These are phyloP conservation scores for Yamadazyma spencermartinsiae DNA, from an alignment of 1,139 yeast species.

Conservation along the genomic window DNA sequence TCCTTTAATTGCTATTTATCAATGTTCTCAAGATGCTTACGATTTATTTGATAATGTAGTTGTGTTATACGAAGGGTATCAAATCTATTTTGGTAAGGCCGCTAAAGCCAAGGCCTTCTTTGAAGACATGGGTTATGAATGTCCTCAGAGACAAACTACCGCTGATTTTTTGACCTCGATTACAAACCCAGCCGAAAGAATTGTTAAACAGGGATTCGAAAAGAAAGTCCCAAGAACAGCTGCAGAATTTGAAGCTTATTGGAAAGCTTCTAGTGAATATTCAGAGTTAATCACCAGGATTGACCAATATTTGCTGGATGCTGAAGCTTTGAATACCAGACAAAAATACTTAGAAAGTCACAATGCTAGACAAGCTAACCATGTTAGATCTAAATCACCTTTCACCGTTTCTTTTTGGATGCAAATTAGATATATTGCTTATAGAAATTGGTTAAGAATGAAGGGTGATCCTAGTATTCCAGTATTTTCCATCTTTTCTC, in stretches of 20 bases:
- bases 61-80: conserved; percentile 75
- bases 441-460: conserved; percentile 63
- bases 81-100: conserved; percentile 70
- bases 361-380: conserved; percentile 57
- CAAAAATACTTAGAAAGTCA: conserved; percentile 48
- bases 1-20: conserved; percentile 77
- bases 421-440: conserved; percentile 62
- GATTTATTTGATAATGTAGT: conserved; percentile 68
- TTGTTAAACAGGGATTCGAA: conserved; percentile 49
- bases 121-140: conserved; percentile 50
- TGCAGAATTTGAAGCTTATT: conserved; percentile 62
- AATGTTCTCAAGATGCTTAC: conserved; percentile 78
- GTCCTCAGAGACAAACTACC: conserved; percentile 77
- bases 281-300: conserved; percentile 30
- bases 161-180: conserved; percentile 81
- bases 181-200: conserved; percentile 72
- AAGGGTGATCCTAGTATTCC: conserved; percentile 69
- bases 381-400: conserved; percentile 54
- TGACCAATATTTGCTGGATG: conserved; percentile 28
- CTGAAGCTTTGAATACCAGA: conserved; percentile 18
- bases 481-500: conserved; percentile 58
- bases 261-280: conserved; percentile 63
- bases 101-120: conserved; percentile 46
- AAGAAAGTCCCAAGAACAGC: conserved; percentile 58
- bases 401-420: conserved; percentile 63